Conservation (phyloP, 2,329 filamentous ascomycete species). For the Colletotrichum ledebouriae region DNA sequence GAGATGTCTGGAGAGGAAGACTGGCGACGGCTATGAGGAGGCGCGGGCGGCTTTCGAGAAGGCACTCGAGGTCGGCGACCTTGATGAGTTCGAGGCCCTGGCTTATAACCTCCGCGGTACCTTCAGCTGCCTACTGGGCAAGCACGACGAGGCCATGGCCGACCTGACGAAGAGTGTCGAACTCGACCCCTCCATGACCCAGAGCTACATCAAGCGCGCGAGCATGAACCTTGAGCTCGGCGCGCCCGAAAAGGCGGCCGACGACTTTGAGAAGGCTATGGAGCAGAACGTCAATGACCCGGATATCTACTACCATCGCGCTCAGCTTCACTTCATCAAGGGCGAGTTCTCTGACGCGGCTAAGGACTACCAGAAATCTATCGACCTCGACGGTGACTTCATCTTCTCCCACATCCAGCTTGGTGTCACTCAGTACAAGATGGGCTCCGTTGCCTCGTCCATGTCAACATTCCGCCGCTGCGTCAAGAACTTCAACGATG, state of each 20-base stretch:
- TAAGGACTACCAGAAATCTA: constrained; percentile 99
- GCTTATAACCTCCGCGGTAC: constrained; percentile 98
- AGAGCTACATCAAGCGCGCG: constrained; percentile 98
- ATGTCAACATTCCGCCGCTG: constrained; percentile 98
- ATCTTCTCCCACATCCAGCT: constrained; percentile 99
- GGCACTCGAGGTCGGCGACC: constrained; percentile 83
- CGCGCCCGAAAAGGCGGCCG: constrained; percentile 86
- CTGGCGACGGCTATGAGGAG: constrained; percentile 91
- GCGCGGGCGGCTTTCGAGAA: constrained; percentile 88
- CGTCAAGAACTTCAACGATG: constrained; percentile 98
- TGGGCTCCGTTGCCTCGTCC: constrained; percentile 96
- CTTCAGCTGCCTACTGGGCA: constrained; percentile 91
- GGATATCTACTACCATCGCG: constrained; percentile 99
- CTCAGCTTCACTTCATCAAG: constrained; percentile 98
- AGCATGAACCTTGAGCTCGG: constrained; percentile 97
- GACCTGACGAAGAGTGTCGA: constrained; percentile 96
- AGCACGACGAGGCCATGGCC: constrained; percentile 83
- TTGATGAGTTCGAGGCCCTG: constrained; percentile 87
- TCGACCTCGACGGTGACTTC: constrained; percentile 94
- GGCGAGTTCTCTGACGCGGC: constrained; percentile 92
- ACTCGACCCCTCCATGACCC: constrained; percentile 86
- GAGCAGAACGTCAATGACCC: constrained; percentile 89
- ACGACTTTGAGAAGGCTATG: constrained; percentile 89
- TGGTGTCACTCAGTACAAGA: constrained; percentile 99
- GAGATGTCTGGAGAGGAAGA: constrained; percentile 85